Percentiles rank a stretch among this genome's conserved stretches.
These are phyloP conservation scores for Cryomyces minteri DNA, from an alignment of 495 filamentous ascomycete genomes.

Conservation along the genomic window DNA sequence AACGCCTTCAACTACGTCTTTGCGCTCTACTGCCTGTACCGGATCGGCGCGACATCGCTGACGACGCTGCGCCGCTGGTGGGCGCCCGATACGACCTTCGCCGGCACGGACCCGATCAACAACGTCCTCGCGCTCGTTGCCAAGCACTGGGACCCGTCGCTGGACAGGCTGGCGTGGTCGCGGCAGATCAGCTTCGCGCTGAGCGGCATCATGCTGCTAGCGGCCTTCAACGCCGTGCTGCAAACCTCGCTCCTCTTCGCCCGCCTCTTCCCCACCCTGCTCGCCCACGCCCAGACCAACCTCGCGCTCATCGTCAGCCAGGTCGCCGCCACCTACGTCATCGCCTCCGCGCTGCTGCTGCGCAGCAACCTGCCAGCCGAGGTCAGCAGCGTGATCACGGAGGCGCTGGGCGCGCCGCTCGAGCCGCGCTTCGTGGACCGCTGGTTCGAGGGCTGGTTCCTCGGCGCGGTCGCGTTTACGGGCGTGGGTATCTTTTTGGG, in stretches of 20 bases:
- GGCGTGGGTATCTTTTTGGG: constrained; percentile 49
- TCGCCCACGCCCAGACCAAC: constrained; percentile 42
- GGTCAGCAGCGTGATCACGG: constrained; percentile 49
- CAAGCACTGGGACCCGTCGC: constrained; percentile 49
- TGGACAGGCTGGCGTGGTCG: constrained; percentile 56
- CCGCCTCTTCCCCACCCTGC: constrained; percentile 45
- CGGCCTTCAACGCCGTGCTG: constrained; percentile 53
- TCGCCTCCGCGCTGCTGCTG: constrained; percentile 52
- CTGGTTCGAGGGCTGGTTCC: constrained; percentile 79
- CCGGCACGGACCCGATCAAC: constrained; percentile 58
- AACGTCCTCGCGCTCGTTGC: constrained; percentile 56
- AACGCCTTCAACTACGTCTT: constrained; percentile 40
- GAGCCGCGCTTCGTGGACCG: constrained; percentile 55
- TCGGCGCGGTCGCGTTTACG: constrained; percentile 41
- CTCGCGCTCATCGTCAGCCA: constrained; percentile 56
- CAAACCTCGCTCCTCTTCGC: constrained; percentile 61
- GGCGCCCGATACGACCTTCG: constrained; percentile 33
- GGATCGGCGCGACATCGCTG: constrained; percentile 41
- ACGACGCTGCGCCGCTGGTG: constrained; percentile 2
- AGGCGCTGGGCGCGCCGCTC: constrained; percentile 48
- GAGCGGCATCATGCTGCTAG: constrained; percentile 57
- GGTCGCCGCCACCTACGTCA: constrained; percentile 63
- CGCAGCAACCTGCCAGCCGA: constrained; percentile 53
- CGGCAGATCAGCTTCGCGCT: constrained; percentile 62
- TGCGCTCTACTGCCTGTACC: constrained; percentile 58